Evolutionary conservation across 306 rosid genomes (phyloP).

Genomic region (Neltuma alba): DNA sequence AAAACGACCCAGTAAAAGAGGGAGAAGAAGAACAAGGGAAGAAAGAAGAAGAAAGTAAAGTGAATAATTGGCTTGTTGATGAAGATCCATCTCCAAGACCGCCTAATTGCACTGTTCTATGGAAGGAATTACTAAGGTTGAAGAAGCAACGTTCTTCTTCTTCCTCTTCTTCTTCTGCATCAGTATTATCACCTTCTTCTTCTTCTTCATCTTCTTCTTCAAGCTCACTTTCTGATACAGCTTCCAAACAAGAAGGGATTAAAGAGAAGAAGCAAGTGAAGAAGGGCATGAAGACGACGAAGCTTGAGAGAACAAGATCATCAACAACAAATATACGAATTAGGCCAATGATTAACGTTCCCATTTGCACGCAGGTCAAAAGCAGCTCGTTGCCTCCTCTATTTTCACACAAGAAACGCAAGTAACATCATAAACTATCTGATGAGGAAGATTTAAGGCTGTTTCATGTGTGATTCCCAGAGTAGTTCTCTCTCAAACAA

Average conservation of each 20-base stretch:
- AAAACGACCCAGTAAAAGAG: slow-evolving; percentile 34
- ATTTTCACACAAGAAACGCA: slow-evolving; percentile 86
- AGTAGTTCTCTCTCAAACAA: slow-evolving; percentile 45
- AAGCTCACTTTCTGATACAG: slow-evolving; percentile 66
- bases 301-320: slow-evolving; percentile 91
- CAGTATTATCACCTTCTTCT: slow-evolving; percentile 39
- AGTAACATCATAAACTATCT: slow-evolving; percentile 51
- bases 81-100: slow-evolving; percentile 99
- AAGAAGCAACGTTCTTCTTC: slow-evolving; percentile 93
- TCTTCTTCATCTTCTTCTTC: slow-evolving; percentile 66
- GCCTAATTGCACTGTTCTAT: slow-evolving; percentile 91
- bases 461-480: slow-evolving; percentile 17
- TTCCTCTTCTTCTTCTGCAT: slow-evolving; percentile 49
- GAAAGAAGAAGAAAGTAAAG: slow-evolving; percentile 58
- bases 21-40: slow-evolving; percentile 36
- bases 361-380: slow-evolving; percentile 86
- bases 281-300: slow-evolving; percentile 79
- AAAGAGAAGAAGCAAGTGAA: slow-evolving; percentile 62
- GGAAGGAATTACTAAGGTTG: slow-evolving; percentile 94
- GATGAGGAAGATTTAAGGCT: background rate
- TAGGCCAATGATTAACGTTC: slow-evolving; percentile 92
- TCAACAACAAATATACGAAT: slow-evolving; percentile 86
- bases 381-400: slow-evolving; percentile 84
- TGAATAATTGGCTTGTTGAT: slow-evolving; percentile 82
- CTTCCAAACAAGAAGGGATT: slow-evolving; percentile 59